Percentiles rank a stretch among this genome's conserved stretches.
Evolutionary conservation across 352 stramenopile genomes (phyloP).

Genomic region (Globisporangium spiculum): DNA sequence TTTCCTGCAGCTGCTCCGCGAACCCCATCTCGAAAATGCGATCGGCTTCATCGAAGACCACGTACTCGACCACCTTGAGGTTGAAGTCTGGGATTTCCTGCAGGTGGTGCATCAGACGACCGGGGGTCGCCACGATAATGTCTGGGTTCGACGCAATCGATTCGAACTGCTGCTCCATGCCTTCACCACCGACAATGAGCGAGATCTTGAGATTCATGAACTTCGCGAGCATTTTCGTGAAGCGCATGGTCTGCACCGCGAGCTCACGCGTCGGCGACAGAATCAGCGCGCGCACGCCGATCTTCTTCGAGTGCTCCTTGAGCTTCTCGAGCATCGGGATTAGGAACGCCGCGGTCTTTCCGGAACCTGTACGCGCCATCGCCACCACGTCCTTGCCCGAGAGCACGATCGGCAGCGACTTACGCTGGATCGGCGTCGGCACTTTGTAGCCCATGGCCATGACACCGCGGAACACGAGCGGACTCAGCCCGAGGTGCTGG

Average conservation of each 20-base stretch:
- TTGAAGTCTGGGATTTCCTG: constrained; percentile 94
- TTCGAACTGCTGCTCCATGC: constrained; percentile 98
- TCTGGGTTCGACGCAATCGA: constrained; percentile 92
- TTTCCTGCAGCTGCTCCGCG: constrained; percentile 94
- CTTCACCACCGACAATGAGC: constrained; percentile 96
- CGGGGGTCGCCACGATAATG: constrained; percentile 93
- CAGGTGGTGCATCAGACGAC: constrained; percentile 93
- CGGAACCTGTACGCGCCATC: constrained; percentile 97
- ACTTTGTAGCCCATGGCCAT: constrained; percentile 96
- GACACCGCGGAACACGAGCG: constrained; percentile 78
- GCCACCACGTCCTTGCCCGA: constrained; percentile 96
- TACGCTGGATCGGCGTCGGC: constrained; percentile 98
- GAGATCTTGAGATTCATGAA: constrained; percentile 91
- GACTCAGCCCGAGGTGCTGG: constrained; percentile 81
- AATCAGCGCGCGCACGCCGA: constrained; percentile 88
- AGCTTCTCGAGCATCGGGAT: constrained; percentile 98
- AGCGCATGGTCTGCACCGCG: constrained; percentile 96
- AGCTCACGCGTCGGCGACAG: constrained; percentile 98
- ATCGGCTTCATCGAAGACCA: constrained; percentile 99
- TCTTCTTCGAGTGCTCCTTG: constrained; percentile 88
- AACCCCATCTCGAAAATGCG: constrained; percentile 99
- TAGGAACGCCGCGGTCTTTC: constrained; percentile 98
- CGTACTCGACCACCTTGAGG: constrained; percentile 89
- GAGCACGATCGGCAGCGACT: constrained; percentile 96
- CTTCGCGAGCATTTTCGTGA: constrained; percentile 88